Percentiles rank a stretch among this genome's conserved stretches.
Evolutionary conservation across 1,284 basidiomycete genomes (phyloP).

Genomic region (Cryptococcus jaspeensis): DNA sequence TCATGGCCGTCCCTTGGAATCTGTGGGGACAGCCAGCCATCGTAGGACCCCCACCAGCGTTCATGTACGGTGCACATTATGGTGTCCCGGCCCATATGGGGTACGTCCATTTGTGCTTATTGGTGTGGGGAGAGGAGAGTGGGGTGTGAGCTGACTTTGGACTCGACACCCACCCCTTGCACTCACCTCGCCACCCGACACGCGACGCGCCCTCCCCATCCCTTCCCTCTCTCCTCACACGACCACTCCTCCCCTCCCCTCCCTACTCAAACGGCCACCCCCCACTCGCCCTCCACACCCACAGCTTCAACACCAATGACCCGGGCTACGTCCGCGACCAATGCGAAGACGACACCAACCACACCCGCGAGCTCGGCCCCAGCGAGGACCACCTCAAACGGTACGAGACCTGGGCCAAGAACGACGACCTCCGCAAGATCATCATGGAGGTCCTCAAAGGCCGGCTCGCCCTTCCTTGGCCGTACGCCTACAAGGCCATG

Average conservation of each 20-base stretch:
- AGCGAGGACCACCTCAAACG: slow-evolving; percentile 18
- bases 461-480: slow-evolving; percentile 43
- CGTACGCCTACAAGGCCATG: slow-evolving; percentile 45
- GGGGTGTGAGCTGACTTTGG: too few species aligned
- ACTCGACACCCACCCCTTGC: not conserved
- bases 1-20: slow-evolving; percentile 10
- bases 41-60: not conserved
- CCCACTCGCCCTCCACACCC: not conserved
- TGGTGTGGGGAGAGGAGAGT: too few species aligned
- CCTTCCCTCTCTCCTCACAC: not conserved
- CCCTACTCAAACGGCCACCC: not conserved
- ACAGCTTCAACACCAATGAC: slow-evolving; percentile 23
- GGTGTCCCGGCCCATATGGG: too few species aligned
- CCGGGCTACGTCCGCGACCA: slow-evolving; percentile 31
- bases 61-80: not conserved
- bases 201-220: not conserved
- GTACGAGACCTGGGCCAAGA: slow-evolving; percentile 28
- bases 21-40: slow-evolving; percentile 4
- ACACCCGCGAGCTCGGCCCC: slow-evolving; percentile 20
- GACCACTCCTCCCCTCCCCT: not conserved
- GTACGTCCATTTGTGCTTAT: too few species aligned
- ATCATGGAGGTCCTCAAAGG: slow-evolving; percentile 38
- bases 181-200: not conserved
- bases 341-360: slow-evolving; percentile 29
- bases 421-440: slow-evolving; percentile 33